A percentile compares a stretch with the other conserved stretches of the same genome.
phyloP scores from a whole-genome alignment of 305 asterid species.

The Lippia alba region DNA sequence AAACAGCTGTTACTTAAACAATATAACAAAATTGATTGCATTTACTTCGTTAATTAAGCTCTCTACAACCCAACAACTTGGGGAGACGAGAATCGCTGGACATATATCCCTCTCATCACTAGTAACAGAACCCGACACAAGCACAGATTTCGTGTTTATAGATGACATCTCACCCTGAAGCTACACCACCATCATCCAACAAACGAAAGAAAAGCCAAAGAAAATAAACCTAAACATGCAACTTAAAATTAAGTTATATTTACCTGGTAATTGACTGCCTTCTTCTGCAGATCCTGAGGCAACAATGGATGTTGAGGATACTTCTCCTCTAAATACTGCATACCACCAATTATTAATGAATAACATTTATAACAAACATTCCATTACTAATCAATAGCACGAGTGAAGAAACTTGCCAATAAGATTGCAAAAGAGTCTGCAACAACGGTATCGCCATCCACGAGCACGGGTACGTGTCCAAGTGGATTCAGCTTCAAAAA shows the following conservation, averaged over 20 bases:
- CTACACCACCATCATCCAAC: too few relatives aligned
- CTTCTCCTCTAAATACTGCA: slow-evolving; percentile 90
- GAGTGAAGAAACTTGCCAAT: slow-evolving; percentile 54
- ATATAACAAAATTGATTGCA: too few relatives aligned
- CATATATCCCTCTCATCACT: too few relatives aligned
- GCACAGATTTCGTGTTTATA: too few relatives aligned
- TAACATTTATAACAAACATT: not conserved
- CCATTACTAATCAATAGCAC: slow-evolving; percentile 13
- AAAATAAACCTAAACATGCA: not conserved
- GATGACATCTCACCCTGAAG: too few relatives aligned
- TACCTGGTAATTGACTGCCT: slow-evolving; percentile 80
- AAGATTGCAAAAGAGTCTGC: slow-evolving; percentile 86
- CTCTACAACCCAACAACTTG: too few relatives aligned
- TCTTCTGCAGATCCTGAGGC: slow-evolving; percentile 71
- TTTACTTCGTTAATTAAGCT: too few relatives aligned
- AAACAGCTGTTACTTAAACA: too few relatives aligned
- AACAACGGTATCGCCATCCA: slow-evolving; percentile 74
- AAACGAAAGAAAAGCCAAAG: too few relatives aligned
- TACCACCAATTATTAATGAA: too few relatives aligned
- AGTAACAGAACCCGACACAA: not conserved
- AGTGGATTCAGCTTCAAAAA: slow-evolving; percentile 90
- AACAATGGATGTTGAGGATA: slow-evolving; percentile 84
- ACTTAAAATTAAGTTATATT: not conserved
- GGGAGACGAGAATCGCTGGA: too few relatives aligned
- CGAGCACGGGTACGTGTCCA: slow-evolving; percentile 81